Evolutionary conservation across 352 stramenopile species (phyloP).

Genomic region (Aphanomyces euteiches): DNA sequence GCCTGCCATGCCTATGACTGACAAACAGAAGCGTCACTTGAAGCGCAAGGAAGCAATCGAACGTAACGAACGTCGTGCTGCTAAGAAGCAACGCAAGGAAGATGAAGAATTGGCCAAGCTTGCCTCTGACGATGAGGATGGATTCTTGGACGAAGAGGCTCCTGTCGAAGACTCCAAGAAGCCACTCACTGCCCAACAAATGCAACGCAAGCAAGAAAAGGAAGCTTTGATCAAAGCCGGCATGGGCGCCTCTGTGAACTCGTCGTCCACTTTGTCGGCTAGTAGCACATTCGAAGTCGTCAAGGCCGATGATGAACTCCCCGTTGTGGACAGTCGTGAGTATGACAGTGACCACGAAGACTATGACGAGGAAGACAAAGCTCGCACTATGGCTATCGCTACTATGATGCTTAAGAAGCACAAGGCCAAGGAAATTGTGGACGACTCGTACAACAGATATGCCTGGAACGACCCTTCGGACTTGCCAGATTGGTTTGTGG

Average conservation of each 20-base stretch:
- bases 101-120: constrained; percentile 59
- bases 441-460: constrained; percentile 99
- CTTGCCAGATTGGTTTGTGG: constrained; percentile 97
- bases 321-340: constrained; percentile 82
- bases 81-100: constrained; percentile 79
- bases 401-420: constrained; percentile 97
- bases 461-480: constrained; percentile 97
- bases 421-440: constrained; percentile 97
- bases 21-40: constrained; percentile 97
- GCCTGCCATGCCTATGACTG: constrained; percentile 94
- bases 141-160: constrained; percentile 27
- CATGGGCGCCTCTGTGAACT: constrained; percentile 65
- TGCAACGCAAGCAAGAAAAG: constrained; percentile 43
- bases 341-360: constrained; percentile 97
- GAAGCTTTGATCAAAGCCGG: constrained; percentile 81
- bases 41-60: constrained; percentile 95
- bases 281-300: constrained; percentile 53
- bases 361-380: constrained; percentile 97
- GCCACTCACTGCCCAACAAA: constrained; percentile 29
- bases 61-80: constrained; percentile 78
- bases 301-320: constrained; percentile 39
- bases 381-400: constrained; percentile 93
- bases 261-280: constrained; percentile 33
- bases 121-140: constrained; percentile 50
- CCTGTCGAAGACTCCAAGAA: constrained; percentile 33